Evolutionary conservation across 2,329 filamentous ascomycete species (phyloP).

Genomic region (Hymenoscyphus fructigenus): DNA sequence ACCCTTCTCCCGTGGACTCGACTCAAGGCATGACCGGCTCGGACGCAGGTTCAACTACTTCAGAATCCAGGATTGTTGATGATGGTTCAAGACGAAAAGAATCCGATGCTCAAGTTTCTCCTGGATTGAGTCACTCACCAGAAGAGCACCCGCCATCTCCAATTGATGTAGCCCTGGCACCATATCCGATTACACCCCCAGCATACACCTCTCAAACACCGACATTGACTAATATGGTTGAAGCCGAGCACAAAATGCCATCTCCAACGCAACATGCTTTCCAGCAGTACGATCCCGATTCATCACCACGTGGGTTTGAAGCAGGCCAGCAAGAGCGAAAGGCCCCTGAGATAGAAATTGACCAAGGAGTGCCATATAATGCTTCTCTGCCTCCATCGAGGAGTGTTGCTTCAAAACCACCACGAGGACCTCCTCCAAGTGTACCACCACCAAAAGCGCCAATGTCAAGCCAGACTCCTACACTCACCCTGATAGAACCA

Average conservation of each 20-base stretch:
- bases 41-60: slow-evolving; percentile 30
- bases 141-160: slow-evolving; percentile 48
- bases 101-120: slow-evolving; percentile 31
- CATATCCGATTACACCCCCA: slow-evolving; percentile 65
- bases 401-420: slow-evolving; percentile 47
- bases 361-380: slow-evolving; percentile 48
- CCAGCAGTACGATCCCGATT: slow-evolving; percentile 50
- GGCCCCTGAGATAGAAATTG: slow-evolving; percentile 42
- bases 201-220: slow-evolving; percentile 43
- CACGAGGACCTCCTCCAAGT: slow-evolving; percentile 32
- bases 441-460: slow-evolving; percentile 31
- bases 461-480: slow-evolving; percentile 25
- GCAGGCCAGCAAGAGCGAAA: slow-evolving; percentile 45
- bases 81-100: slow-evolving; percentile 19
- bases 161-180: slow-evolving; percentile 58
- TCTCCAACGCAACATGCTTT: slow-evolving; percentile 59
- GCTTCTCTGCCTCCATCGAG: slow-evolving; percentile 55
- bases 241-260: slow-evolving; percentile 59
- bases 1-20: slow-evolving; percentile 35
- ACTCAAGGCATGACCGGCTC: slow-evolving; percentile 28
- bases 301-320: slow-evolving; percentile 34
- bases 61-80: slow-evolving; percentile 19
- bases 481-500: slow-evolving; percentile 44
- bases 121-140: slow-evolving; percentile 26
- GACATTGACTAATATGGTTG: slow-evolving; percentile 42